Evolutionary conservation across 2,329 filamentous ascomycete genomes (phyloP).

Genomic region (Neonectria faginata): DNA sequence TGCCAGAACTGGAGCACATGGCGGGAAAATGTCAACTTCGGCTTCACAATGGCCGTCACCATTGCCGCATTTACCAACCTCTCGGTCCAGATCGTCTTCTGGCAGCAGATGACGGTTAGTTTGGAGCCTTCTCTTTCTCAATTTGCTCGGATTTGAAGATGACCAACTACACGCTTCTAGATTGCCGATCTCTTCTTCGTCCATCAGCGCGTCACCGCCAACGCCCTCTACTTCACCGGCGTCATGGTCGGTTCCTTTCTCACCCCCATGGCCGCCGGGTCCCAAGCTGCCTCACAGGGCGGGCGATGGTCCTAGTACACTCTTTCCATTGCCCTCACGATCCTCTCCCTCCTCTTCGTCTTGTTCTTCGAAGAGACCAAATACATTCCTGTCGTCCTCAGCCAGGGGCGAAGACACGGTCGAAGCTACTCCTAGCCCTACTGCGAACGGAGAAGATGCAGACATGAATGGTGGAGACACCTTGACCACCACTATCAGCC

Average conservation of each 20-base stretch:
- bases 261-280: conserved; percentile 47
- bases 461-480: conserved; percentile 1
- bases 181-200: conserved; percentile 51
- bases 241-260: conserved; percentile 49
- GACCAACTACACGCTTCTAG: conserved; percentile 22
- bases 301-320: conserved; percentile 46
- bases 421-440: background rate
- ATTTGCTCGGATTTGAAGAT: no score
- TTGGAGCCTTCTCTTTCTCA: background rate
- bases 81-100: conserved; percentile 46
- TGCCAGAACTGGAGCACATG: conserved; percentile 47
- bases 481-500: background rate
- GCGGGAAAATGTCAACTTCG: conserved; percentile 48
- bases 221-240: conserved; percentile 48
- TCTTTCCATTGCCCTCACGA: conserved; percentile 39
- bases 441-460: background rate
- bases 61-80: conserved; percentile 47
- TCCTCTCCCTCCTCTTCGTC: conserved; percentile 41
- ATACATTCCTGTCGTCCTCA: conserved; percentile 37
- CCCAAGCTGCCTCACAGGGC: conserved; percentile 37
- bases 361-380: conserved; percentile 48
- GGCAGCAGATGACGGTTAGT: conserved; percentile 49
- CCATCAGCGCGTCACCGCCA: conserved; percentile 48
- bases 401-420: conserved; percentile 2
- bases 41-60: conserved; percentile 43